These are phyloP conservation scores for Sporothrix brasiliensis DNA, from an alignment of 2,329 filamentous ascomycete genomes.

Conservation along the genomic window DNA sequence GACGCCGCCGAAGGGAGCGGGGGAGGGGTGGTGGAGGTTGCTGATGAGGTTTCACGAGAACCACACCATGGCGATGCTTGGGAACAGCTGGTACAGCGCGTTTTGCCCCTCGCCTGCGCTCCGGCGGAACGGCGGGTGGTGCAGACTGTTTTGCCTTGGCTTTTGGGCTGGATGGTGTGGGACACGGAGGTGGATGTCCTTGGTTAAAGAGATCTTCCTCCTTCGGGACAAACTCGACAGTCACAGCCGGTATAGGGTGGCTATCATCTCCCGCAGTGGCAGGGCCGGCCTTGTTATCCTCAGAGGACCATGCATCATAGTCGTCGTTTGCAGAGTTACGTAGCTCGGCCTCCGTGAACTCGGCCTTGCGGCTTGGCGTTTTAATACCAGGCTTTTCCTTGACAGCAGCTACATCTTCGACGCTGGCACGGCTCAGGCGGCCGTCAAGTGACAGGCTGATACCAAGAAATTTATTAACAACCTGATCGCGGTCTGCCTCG, in stretches of 20 bases:
- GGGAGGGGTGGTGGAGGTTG: conserved; percentile 27
- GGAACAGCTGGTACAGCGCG: conserved; percentile 59
- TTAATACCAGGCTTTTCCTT: conserved; percentile 81
- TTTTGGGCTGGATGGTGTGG: neutral
- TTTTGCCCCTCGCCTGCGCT: conserved; percentile 43
- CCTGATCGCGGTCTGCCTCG: conserved; percentile 36
- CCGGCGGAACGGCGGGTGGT: conserved; percentile 16
- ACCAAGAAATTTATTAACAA: conserved; percentile 65
- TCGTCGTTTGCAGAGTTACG: neutral
- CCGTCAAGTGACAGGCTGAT: conserved; percentile 68
- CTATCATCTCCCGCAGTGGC: conserved; percentile 16
- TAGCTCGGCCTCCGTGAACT: conserved; percentile 32
- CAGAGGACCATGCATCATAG: conserved; percentile 5
- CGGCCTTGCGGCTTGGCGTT: conserved; percentile 68
- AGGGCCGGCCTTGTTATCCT: neutral
- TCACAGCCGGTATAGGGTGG: conserved; percentile 26
- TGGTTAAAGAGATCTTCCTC: conserved; percentile 12
- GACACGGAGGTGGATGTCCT: neutral
- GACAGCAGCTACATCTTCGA: conserved; percentile 75
- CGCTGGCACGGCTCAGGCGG: conserved; percentile 72
- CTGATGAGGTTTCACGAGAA: conserved; percentile 39
- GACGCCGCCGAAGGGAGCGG: conserved; percentile 20
- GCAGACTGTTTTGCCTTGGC: neutral
- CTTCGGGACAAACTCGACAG: conserved; percentile 18
- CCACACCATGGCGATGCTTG: conserved; percentile 58